A percentile compares a stretch with the other conserved stretches of the same genome.
These are phyloP conservation scores for Geotrichum histeridarum DNA, from an alignment of 1,139 yeast species.

Conservation along the genomic window DNA sequence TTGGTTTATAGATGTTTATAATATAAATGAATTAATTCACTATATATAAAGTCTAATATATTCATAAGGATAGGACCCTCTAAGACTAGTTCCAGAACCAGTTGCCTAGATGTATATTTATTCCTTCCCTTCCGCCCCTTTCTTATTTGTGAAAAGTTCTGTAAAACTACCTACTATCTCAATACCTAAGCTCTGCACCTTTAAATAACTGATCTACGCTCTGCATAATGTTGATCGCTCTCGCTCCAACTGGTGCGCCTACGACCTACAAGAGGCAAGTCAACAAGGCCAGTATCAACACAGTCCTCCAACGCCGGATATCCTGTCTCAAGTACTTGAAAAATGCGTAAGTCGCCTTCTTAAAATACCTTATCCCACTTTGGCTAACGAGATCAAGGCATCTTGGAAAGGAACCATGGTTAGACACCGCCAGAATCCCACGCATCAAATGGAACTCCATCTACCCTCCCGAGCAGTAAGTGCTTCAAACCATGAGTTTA, in stretches of 20 bases:
- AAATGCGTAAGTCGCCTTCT: conserved; percentile 13
- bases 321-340: conserved; percentile 14
- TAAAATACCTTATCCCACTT: not conserved
- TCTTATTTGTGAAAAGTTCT: too few species aligned
- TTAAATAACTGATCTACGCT: not conserved
- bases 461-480: conserved; percentile 8
- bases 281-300: conserved; percentile 3
- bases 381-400: conserved; percentile 7
- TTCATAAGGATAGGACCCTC: too few species aligned
- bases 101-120: too few species aligned
- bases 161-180: not conserved
- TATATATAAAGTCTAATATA: too few species aligned
- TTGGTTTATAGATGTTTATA: too few species aligned
- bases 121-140: too few species aligned
- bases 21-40: too few species aligned
- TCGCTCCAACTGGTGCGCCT: conserved; percentile 11
- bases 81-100: too few species aligned
- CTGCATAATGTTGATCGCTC: conserved; percentile 12
- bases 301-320: conserved; percentile 9
- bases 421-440: conserved; percentile 8
- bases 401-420: conserved; percentile 16
- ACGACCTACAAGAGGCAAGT: conserved; percentile 13
- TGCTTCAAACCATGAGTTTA: too few species aligned
- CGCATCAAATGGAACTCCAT: conserved; percentile 9
- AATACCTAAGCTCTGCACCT: not conserved